Percentiles rank a stretch among this genome's conserved stretches.
Conservation (phyloP, 2,329 filamentous ascomycete species). For the Penicillium polonicum region DNA sequence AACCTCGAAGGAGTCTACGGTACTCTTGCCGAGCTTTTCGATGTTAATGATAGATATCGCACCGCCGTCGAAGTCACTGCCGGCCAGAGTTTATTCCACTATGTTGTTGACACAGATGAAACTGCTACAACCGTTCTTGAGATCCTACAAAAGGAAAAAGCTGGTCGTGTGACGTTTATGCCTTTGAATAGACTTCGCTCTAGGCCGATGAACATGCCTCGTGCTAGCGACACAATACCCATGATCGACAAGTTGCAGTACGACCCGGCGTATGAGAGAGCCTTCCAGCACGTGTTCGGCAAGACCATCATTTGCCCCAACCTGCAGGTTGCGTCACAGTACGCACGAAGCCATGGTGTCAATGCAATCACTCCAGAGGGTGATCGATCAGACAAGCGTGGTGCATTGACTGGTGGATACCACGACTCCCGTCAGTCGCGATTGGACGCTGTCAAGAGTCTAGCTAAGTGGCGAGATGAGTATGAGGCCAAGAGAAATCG, state of each 20-base stretch:
- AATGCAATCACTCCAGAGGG: constrained; percentile 93
- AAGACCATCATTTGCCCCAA: constrained; percentile 93
- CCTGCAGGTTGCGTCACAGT: constrained; percentile 81
- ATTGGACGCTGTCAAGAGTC: constrained; percentile 75
- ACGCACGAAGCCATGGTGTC: constrained; percentile 85
- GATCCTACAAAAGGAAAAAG: constrained; percentile 72
- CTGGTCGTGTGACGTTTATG: constrained; percentile 91
- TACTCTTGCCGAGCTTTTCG: constrained; percentile 87
- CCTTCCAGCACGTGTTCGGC: constrained; percentile 92
- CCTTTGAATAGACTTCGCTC: constrained; percentile 79
- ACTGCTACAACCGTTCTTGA: constrained; percentile 82
- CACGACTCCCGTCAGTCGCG: constrained; percentile 84
- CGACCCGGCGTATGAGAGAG: constrained; percentile 72
- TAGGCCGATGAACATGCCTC: constrained; percentile 72
- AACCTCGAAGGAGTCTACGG: constrained; percentile 86
- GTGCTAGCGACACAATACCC: constrained; percentile 81
- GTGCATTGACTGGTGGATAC: constrained; percentile 91
- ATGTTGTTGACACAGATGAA: constrained; percentile 87
- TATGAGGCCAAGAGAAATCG: constrained; percentile 67
- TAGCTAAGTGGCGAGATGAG: constrained; percentile 72
- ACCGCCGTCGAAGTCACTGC: constrained; percentile 91
- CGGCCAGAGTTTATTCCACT: constrained; percentile 90
- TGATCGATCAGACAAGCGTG: constrained; percentile 91
- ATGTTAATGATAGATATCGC: constrained; percentile 79
- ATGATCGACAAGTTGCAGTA: constrained; percentile 82